Evolutionary conservation across 2,329 filamentous ascomycete species (phyloP).

Genomic region (Seiridium unicorne): DNA sequence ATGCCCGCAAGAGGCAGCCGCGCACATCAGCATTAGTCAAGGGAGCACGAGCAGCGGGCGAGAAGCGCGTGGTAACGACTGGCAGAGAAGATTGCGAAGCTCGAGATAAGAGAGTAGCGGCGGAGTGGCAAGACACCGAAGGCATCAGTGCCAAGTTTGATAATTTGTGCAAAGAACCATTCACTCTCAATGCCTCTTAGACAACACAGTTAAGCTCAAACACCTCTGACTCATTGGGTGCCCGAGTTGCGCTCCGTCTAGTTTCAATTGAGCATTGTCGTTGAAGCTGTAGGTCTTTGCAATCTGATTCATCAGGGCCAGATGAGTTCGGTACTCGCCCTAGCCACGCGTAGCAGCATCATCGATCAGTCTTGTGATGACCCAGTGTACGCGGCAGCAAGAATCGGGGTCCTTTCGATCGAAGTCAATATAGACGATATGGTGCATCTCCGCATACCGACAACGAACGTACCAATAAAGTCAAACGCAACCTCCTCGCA

Average conservation of each 20-base stretch:
- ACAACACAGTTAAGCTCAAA: no score
- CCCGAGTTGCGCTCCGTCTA: conserved; percentile 29
- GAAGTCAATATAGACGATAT: conserved; percentile 33
- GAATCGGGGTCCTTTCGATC: conserved; percentile 22
- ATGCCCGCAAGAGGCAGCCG: conserved; percentile 18
- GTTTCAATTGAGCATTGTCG: conserved; percentile 34
- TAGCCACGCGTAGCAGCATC: conserved; percentile 37
- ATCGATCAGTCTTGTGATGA: conserved; percentile 29
- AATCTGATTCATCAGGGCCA: conserved; percentile 44
- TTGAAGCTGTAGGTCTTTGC: conserved; percentile 41
- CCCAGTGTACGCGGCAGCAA: conserved; percentile 21
- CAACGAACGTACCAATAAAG: conserved; percentile 37
- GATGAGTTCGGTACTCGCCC: conserved; percentile 43
- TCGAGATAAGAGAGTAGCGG: neutral
- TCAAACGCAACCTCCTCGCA: conserved; percentile 32
- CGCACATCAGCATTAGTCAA: conserved; percentile 19
- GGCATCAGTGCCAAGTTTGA: conserved; percentile 1
- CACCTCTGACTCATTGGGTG: no score
- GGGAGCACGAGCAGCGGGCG: conserved; percentile 17
- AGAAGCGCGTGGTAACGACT: conserved; percentile 14
- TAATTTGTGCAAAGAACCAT: conserved; percentile 4
- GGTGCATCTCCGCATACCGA: conserved; percentile 44
- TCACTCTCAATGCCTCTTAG: neutral
- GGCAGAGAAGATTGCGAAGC: neutral
- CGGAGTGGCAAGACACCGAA: conserved; percentile 2